phyloP scores from a whole-genome alignment of 148 eudicot genomes.

The Polygonum maritimum region DNA sequence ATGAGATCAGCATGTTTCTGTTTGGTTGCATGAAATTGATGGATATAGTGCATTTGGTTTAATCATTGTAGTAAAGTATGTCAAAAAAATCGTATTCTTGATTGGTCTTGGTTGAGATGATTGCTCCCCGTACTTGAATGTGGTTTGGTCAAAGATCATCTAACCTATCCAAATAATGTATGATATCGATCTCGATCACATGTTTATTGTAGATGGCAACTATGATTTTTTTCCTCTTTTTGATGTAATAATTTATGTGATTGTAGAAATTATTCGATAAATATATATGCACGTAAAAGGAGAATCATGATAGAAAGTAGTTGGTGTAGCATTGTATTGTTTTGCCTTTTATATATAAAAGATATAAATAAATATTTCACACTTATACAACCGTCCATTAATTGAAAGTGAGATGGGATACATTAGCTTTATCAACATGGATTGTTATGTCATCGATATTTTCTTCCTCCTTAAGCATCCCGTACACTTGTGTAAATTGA shows the following conservation, averaged over 20 bases:
- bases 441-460: conserved; percentile 4
- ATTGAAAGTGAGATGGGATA: conserved; percentile 9
- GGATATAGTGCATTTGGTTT: neutral
- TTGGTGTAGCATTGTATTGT: neutral
- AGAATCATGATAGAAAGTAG: neutral
- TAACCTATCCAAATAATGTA: neutral
- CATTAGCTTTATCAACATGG: conserved; percentile 7
- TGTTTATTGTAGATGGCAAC: neutral
- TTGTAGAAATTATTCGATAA: neutral
- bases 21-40: neutral
- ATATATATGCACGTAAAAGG: neutral
- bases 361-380: neutral
- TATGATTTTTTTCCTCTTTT: neutral
- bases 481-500: neutral
- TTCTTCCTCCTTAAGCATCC: conserved; percentile 7
- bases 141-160: conserved; percentile 5
- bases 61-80: neutral
- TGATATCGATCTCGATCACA: neutral
- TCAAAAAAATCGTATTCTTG: neutral
- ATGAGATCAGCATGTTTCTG: neutral
- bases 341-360: neutral
- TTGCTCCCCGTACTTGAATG: neutral
- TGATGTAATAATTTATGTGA: conserved; percentile 2
- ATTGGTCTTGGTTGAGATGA: neutral
- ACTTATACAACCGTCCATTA: neutral